These are phyloP conservation scores for Teunomyces cretensis DNA, from an alignment of 805 yeast species.

Conservation along the genomic window DNA sequence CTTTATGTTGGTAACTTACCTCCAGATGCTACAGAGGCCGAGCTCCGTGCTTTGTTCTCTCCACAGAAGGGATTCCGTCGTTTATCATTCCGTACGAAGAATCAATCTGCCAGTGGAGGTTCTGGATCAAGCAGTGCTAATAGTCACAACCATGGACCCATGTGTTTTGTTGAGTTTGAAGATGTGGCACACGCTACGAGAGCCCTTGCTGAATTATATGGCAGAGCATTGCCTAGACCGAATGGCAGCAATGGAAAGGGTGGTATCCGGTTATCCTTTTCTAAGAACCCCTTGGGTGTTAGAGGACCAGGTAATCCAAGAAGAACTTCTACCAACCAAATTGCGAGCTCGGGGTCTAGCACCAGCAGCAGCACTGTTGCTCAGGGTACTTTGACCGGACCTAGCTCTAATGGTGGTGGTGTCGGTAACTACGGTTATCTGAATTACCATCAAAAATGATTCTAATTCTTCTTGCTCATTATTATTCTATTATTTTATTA, in stretches of 20 bases:
- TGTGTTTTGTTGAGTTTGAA: constrained; percentile 99
- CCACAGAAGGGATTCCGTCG: constrained; percentile 92
- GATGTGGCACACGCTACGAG: constrained; percentile 91
- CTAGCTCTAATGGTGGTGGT: constrained; percentile 12
- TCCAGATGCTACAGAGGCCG: constrained; percentile 94
- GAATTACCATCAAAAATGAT: constrained; percentile 26
- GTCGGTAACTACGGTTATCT: constrained; percentile 39
- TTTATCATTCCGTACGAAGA: constrained; percentile 84
- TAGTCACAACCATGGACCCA: constrained; percentile 80
- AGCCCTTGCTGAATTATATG: constrained; percentile 92
- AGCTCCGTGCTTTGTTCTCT: constrained; percentile 80
- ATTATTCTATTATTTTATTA: constrained; percentile 11
- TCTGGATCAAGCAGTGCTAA: constrained; percentile 14
- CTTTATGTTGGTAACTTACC: constrained; percentile 96
- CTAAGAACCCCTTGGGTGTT: constrained; percentile 96
- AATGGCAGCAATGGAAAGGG: constrained; percentile 75
- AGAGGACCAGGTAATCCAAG: constrained; percentile 63
- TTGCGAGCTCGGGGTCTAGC: constrained; percentile 10
- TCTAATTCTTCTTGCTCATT: constrained; percentile 6
- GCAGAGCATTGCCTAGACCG: constrained; percentile 83
- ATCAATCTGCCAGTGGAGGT: constrained; percentile 26
- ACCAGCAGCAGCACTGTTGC: constrained; percentile 5
- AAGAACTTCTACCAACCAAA: constrained; percentile 35
- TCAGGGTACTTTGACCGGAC: constrained; percentile 5
- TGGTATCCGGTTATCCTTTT: constrained; percentile 89